Evolutionary conservation across 2,329 filamentous ascomycete species (phyloP).

Genomic region (Penicillium sp.): DNA sequence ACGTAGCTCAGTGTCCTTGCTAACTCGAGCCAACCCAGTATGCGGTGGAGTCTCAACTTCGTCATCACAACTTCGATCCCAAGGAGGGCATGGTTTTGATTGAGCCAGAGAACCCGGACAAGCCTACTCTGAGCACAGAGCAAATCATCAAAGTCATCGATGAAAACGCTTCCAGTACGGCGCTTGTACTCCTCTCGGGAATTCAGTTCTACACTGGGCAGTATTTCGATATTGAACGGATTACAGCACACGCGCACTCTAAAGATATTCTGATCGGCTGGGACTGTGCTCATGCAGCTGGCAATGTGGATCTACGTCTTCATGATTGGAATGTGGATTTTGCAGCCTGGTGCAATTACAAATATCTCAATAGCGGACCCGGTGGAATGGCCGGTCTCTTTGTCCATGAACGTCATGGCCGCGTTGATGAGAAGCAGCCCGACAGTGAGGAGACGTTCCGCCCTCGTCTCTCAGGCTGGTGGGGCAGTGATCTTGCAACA

Average conservation of each 20-base stretch:
- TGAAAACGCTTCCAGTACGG: constrained; percentile 69
- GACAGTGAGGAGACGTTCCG: constrained; percentile 54
- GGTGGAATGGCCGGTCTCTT: constrained; percentile 79
- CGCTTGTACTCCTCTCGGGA: constrained; percentile 78
- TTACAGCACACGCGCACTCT: constrained; percentile 74
- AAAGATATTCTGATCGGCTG: constrained; percentile 76
- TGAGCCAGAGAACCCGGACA: constrained; percentile 57
- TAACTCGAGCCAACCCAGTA: constrained; percentile 56
- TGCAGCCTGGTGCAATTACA: constrained; percentile 91
- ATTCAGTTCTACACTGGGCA: constrained; percentile 94
- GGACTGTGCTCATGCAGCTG: constrained; percentile 85
- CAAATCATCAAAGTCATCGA: constrained; percentile 74
- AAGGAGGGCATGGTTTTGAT: constrained; percentile 72
- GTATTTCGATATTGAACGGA: constrained; percentile 77
- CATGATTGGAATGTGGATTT: constrained; percentile 93
- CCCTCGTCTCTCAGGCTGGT: constrained; percentile 79
- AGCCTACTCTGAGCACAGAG: constrained; percentile 67
- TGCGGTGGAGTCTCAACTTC: constrained; percentile 78
- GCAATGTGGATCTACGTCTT: constrained; percentile 76
- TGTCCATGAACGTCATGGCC: constrained; percentile 74
- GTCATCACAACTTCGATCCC: constrained; percentile 68
- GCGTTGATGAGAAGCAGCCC: constrained; percentile 36
- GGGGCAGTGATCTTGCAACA: constrained; percentile 75
- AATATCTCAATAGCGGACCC: constrained; percentile 86
- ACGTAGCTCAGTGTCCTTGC: background rate